Conservation (phyloP, 345 rosid genomes). For the Geranium rotundifolium region DNA sequence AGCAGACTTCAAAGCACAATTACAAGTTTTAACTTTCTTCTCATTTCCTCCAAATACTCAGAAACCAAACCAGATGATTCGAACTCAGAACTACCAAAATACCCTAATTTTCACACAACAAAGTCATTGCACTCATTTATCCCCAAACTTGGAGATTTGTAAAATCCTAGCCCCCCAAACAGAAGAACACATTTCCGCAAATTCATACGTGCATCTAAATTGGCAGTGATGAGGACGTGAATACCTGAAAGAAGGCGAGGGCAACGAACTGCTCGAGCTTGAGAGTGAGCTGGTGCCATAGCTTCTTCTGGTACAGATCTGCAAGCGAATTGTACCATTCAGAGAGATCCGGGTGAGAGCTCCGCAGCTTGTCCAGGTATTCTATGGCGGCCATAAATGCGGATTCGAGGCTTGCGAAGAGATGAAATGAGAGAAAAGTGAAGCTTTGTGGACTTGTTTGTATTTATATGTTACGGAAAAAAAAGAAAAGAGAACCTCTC, state of each 20-base stretch:
- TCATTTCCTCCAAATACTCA: too few species aligned
- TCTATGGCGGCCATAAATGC: conserved; percentile 81
- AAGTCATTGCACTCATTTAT: not conserved
- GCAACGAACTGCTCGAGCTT: conserved; percentile 97
- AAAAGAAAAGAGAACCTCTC: too few species aligned
- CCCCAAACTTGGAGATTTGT: not conserved
- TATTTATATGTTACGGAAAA: too few species aligned
- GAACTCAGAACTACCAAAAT: not conserved
- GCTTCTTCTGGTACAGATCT: conserved; percentile 97
- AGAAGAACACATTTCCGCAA: not conserved
- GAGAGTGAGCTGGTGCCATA: conserved; percentile 98
- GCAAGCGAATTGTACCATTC: conserved; percentile 87
- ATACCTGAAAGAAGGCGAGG: conserved; percentile 72
- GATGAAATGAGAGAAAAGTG: too few species aligned
- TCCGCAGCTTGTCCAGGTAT: conserved; percentile 64
- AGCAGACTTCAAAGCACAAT: too few species aligned
- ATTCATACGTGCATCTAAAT: not conserved
- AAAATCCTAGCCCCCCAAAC: not conserved
- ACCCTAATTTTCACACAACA: not conserved
- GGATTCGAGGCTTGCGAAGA: too few species aligned
- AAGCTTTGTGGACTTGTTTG: too few species aligned
- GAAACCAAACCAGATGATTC: too few species aligned
- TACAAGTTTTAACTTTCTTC: too few species aligned
- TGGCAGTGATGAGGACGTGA: not conserved
- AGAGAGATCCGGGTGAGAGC: conserved; percentile 60